phyloP scores from a whole-genome alignment of 2,329 filamentous ascomycete species.

The Alternaria arborescens region DNA sequence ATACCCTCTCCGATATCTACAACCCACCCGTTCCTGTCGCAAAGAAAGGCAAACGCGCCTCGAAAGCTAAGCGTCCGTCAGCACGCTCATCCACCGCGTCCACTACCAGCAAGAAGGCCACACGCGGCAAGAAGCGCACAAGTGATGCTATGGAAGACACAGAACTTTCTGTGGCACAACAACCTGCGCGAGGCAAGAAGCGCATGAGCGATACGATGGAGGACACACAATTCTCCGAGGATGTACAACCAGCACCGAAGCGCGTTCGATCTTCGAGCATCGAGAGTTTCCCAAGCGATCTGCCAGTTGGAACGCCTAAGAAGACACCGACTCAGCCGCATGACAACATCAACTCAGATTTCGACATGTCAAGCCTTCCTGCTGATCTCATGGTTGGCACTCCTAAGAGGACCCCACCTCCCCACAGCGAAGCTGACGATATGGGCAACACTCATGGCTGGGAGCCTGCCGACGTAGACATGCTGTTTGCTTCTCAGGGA shows the following conservation, averaged over 20 bases:
- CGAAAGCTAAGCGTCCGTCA: constrained; percentile 41
- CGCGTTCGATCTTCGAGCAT: constrained; percentile 31
- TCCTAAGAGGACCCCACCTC: constrained; percentile 40
- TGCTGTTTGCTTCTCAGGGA: constrained; percentile 62
- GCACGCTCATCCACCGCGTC: constrained; percentile 28
- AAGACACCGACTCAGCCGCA: constrained; percentile 22
- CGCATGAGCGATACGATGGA: constrained; percentile 28
- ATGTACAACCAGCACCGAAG: constrained; percentile 19
- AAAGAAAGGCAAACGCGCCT: constrained; percentile 39
- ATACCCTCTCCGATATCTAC: constrained; percentile 70
- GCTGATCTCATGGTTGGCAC: constrained; percentile 46
- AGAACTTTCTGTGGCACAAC: background rate
- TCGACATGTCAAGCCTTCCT: constrained; percentile 31
- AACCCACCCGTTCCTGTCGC: constrained; percentile 33
- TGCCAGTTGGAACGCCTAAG: constrained; percentile 36
- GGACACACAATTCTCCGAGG: constrained; percentile 7
- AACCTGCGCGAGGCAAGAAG: constrained; percentile 19
- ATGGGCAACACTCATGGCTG: constrained; percentile 60
- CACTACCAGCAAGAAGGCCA: constrained; percentile 25
- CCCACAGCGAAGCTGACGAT: constrained; percentile 25
- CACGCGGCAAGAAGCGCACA: constrained; percentile 25
- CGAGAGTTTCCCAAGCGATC: constrained; percentile 30
- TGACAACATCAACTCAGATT: constrained; percentile 15
- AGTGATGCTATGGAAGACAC: background rate
- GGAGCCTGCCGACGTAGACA: constrained; percentile 79